Base-by-base conservation (phyloP, 2,329 filamentous ascomycete genomes). In the Claviceps maximensis region DNA sequence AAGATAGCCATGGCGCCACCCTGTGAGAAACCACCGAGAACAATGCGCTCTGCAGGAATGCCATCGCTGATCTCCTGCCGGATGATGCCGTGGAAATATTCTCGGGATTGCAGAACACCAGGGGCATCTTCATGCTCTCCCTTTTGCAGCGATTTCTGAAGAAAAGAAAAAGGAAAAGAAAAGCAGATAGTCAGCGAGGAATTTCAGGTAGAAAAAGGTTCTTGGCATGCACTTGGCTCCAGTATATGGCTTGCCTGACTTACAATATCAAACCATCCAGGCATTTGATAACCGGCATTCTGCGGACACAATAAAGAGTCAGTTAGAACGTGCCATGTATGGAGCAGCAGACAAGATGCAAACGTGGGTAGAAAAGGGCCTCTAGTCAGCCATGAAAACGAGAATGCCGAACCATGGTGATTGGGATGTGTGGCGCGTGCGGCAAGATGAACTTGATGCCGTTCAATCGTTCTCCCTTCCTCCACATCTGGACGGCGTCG, bases 391-490 rank as follows among this genome's bases (percentile, higher is more conserved):
- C 21, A 31, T 29, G n/a, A 5, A n/a, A n/a, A 27, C n/a, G 13
- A 38, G 9, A n/a, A n/a, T 3, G 49, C 61, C 67, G 56, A 52
- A 71, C 68, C 56, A 69, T 74, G n/a, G 89, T 90, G 65, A 96
- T 88, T 33, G 89, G 89, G 52, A 95, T 93, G 40, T 70, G 71
- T 5, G 91, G 89, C 29, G 93, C 93, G 71, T 95, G 87, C 17
- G 93, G 93, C 68, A 98, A 84, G 64, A 98, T 81, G 69, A 97
- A 97, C 65, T 91, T 86, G 66, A 95, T 87, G 70, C 96, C 86
- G 54, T 89, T 81, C 58, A 97, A 88, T 63, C 84, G 84, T 67
- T 82, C 79, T 50, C 87, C 79, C 36, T 84, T 78, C 53, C 89
- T 83, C 85, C 86, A 96, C 69, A 91, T 89, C 73, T 95, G 84